Evolutionary conservation across 495 filamentous ascomycete genomes (phyloP).

Genomic region (Aspergillus steynii): DNA sequence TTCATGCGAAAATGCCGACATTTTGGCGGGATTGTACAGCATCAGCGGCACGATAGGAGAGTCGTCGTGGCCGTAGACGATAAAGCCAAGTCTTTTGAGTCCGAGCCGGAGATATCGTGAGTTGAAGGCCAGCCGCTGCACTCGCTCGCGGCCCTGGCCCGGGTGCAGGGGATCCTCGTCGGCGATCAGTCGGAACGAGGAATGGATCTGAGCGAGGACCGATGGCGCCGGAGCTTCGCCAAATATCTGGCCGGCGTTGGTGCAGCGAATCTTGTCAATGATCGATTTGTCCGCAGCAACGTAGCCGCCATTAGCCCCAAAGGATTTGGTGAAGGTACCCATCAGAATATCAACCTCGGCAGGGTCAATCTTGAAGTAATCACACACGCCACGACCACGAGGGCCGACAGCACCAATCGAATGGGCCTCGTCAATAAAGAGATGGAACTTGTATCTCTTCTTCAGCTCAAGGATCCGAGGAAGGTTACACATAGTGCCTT

Average conservation of each 20-base stretch:
- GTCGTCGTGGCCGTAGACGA: slow-evolving; percentile 87
- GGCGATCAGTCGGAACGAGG: slow-evolving; percentile 73
- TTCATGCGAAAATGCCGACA: slow-evolving; percentile 88
- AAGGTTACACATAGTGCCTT: slow-evolving; percentile 88
- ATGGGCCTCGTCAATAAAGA: slow-evolving; percentile 90
- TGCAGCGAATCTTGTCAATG: slow-evolving; percentile 75
- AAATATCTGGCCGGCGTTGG: slow-evolving; percentile 75
- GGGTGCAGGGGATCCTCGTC: slow-evolving; percentile 65
- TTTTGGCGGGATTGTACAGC: slow-evolving; percentile 88
- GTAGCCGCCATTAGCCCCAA: slow-evolving; percentile 91
- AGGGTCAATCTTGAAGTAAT: slow-evolving; percentile 83
- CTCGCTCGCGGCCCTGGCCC: slow-evolving; percentile 80
- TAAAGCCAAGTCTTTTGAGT: slow-evolving; percentile 84
- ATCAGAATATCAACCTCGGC: slow-evolving; percentile 86
- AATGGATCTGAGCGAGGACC: slow-evolving; percentile 77
- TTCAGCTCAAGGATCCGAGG: slow-evolving; percentile 75
- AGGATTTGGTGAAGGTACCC: slow-evolving; percentile 92
- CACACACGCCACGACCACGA: slow-evolving; percentile 79
- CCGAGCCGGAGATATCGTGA: slow-evolving; percentile 88
- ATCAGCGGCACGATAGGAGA: slow-evolving; percentile 86
- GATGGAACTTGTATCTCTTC: slow-evolving; percentile 84
- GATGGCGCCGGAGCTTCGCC: slow-evolving; percentile 79
- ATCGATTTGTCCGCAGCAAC: slow-evolving; percentile 77
- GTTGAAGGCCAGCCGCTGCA: slow-evolving; percentile 90
- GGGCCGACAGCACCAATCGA: slow-evolving; percentile 88